Evolutionary conservation across 1,284 basidiomycete genomes (phyloP).

Genomic region (Puccinia horiana): DNA sequence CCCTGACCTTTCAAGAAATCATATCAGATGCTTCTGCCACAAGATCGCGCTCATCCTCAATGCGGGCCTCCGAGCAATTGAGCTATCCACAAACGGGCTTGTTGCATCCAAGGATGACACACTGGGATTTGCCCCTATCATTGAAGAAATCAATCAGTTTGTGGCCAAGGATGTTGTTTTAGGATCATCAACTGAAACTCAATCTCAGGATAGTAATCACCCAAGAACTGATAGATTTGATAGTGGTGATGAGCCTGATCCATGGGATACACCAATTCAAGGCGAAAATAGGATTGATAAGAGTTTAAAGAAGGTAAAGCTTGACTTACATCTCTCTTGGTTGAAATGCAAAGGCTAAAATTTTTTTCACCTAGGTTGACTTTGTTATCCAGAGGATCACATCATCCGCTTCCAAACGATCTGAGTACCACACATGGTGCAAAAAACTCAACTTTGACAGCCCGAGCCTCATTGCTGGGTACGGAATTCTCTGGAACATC

Average conservation of each 20-base stretch:
- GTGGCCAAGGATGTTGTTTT: neutral
- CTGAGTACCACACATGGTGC: neutral
- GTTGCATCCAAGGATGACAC: neutral
- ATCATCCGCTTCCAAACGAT: neutral
- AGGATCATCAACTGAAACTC: no score
- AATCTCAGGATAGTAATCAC: no score
- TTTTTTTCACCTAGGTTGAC: neutral
- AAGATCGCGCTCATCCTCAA: slow-evolving; percentile 16
- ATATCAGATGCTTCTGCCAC: slow-evolving; percentile 20
- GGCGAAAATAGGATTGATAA: neutral
- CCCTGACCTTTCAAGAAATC: neutral
- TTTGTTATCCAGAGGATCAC: slow-evolving; percentile 15
- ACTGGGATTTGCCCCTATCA: slow-evolving; percentile 1
- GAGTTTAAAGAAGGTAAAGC: slow-evolving; percentile 5
- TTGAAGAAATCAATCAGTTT: neutral
- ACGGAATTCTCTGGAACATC: slow-evolving; percentile 19
- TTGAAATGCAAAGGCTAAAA: neutral
- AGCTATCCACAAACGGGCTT: neutral
- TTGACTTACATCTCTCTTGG: no score
- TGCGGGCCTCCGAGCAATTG: neutral
- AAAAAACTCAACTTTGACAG: neutral
- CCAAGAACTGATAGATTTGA: no score
- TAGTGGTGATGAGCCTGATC: no score
- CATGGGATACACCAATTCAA: neutral
- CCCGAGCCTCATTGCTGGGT: slow-evolving; percentile 6